Conservation (phyloP, 2,329 filamentous ascomycete genomes). For the Trichoderma guizhouense region DNA sequence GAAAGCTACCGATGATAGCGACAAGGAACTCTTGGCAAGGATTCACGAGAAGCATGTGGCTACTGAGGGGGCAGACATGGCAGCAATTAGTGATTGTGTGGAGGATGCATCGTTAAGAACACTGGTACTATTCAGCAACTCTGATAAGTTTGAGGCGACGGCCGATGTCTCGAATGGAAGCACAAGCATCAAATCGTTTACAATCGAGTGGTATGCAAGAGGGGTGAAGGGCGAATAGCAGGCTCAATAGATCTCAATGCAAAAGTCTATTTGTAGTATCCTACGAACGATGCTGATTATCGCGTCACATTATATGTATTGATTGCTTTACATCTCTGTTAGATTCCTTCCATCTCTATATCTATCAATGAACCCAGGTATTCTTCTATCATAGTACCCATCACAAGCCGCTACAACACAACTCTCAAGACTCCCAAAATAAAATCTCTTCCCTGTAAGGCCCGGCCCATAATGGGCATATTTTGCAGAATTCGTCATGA, state of each 20-base stretch:
- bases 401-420: slow-evolving; percentile 27
- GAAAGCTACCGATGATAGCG: not conserved
- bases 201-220: not conserved
- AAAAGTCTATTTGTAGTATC: not conserved
- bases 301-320: not conserved
- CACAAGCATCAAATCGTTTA: not conserved
- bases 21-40: not conserved
- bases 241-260: not conserved
- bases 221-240: not conserved
- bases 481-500: slow-evolving; percentile 46
- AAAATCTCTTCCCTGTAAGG: slow-evolving; percentile 23
- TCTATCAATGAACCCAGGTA: not conserved
- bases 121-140: not conserved
- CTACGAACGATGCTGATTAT: too few species aligned
- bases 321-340: not conserved
- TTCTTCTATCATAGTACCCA: not conserved
- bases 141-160: not conserved
- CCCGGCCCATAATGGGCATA: slow-evolving; percentile 43
- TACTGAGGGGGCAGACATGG: not conserved
- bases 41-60: not conserved
- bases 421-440: slow-evolving; percentile 26
- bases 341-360: not conserved
- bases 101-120: not conserved
- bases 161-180: not conserved
- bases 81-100: not conserved